Evolutionary conservation across 1,284 basidiomycete species (phyloP).

Genomic region (Caloboletus inedulis): DNA sequence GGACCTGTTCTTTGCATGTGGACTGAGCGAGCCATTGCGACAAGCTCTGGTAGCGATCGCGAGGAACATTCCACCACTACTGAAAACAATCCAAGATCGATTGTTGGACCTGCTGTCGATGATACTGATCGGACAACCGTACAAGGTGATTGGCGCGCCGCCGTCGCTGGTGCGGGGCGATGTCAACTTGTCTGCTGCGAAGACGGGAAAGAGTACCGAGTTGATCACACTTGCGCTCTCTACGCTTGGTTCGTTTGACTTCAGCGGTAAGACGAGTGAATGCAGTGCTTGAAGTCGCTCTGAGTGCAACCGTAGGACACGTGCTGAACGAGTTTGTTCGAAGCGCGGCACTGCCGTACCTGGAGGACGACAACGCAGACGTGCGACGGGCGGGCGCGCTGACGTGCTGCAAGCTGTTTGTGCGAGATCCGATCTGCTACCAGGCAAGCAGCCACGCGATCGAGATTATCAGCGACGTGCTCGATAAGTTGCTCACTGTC

Average conservation of each 20-base stretch:
- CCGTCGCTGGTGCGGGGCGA: slow-evolving; percentile 54
- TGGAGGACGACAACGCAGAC: slow-evolving; percentile 90
- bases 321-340: slow-evolving; percentile 96
- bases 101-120: slow-evolving; percentile 80
- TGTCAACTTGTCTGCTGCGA: slow-evolving; percentile 52
- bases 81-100: slow-evolving; percentile 93
- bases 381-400: slow-evolving; percentile 89
- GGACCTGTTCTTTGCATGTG: slow-evolving; percentile 95
- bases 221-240: slow-evolving; percentile 82
- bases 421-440: slow-evolving; percentile 94
- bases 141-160: slow-evolving; percentile 83
- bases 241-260: slow-evolving; percentile 93
- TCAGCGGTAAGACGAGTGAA: slow-evolving; percentile 61
- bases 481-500: slow-evolving; percentile 95
- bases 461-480: slow-evolving; percentile 95
- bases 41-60: slow-evolving; percentile 88
- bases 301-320: slow-evolving; percentile 58
- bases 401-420: slow-evolving; percentile 90
- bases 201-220: slow-evolving; percentile 64
- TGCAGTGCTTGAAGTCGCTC: slow-evolving; percentile 1
- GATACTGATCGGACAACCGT: slow-evolving; percentile 79
- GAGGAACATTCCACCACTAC: slow-evolving; percentile 83
- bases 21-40: slow-evolving; percentile 86
- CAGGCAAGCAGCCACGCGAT: slow-evolving; percentile 97
- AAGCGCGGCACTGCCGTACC: slow-evolving; percentile 87